Evolutionary conservation across 2,329 filamentous ascomycete species (phyloP).

Genomic region (Gyromitra esculenta): DNA sequence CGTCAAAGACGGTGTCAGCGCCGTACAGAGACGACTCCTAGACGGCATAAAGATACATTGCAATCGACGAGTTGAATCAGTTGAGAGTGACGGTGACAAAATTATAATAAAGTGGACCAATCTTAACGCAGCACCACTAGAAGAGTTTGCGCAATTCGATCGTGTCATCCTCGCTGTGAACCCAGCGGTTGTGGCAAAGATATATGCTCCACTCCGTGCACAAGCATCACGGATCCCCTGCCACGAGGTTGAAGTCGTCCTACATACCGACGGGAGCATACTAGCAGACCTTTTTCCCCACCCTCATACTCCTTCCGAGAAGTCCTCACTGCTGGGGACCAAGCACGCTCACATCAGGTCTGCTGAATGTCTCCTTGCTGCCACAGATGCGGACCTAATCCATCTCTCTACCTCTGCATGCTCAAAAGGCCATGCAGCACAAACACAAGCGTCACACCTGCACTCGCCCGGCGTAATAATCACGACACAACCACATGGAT

Average conservation of each 20-base stretch:
- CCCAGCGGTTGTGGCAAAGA: constrained; percentile 65
- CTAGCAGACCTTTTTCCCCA: constrained; percentile 42
- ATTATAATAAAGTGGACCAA: constrained; percentile 48
- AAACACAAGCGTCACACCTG: constrained; percentile 67
- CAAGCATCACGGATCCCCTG: constrained; percentile 64
- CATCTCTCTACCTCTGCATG: constrained; percentile 60
- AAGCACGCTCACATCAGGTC: constrained; percentile 12
- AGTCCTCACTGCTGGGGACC: constrained; percentile 37
- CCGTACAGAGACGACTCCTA: constrained; percentile 64
- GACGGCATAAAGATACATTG: constrained; percentile 57
- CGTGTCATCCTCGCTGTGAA: constrained; percentile 67
- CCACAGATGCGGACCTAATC: constrained; percentile 57
- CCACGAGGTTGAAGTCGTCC: constrained; percentile 64
- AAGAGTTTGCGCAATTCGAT: constrained; percentile 63
- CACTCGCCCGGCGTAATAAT: constrained; percentile 66
- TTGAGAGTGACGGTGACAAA: constrained; percentile 53
- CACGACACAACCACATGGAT: constrained; percentile 65
- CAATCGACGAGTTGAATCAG: constrained; percentile 55
- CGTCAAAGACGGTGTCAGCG: constrained; percentile 65
- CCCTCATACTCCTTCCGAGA: not conserved
- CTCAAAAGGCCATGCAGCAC: constrained; percentile 50
- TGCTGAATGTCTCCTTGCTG: constrained; percentile 15
- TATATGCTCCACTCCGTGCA: constrained; percentile 63
- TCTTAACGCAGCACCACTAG: constrained; percentile 33
- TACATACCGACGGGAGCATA: constrained; percentile 61